phyloP scores from a whole-genome alignment of 2,329 filamentous ascomycete species.

The Aspergillus sp. region DNA sequence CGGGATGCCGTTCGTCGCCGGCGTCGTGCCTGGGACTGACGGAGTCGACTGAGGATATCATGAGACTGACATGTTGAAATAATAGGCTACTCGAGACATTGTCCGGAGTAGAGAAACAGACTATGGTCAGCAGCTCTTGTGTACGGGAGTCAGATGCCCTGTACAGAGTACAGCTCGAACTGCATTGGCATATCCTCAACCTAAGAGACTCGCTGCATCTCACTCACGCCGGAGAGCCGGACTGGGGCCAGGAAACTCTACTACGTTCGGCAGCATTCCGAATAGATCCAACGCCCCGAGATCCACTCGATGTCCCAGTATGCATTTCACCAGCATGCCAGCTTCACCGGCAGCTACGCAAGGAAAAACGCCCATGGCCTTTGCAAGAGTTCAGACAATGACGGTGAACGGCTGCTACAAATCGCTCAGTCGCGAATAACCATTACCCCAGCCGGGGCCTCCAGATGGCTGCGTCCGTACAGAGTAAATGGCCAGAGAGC shows the following conservation, averaged over 20 bases:
- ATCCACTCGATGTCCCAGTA: not conserved
- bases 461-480: too few relatives aligned
- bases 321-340: not conserved
- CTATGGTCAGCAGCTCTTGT: too few relatives aligned
- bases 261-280: not conserved
- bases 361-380: not conserved
- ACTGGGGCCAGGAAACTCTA: not conserved
- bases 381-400: not conserved
- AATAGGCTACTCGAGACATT: too few relatives aligned
- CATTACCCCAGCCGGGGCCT: not conserved
- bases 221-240: not conserved
- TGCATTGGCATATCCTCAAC: not conserved
- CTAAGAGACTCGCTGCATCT: not conserved
- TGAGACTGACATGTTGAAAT: too few relatives aligned
- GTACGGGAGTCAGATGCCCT: too few relatives aligned
- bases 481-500: not conserved
- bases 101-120: too few relatives aligned
- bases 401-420: not conserved
- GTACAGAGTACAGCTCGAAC: not conserved
- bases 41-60: too few relatives aligned
- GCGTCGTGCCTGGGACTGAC: too few relatives aligned
- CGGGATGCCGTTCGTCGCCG: not conserved
- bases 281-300: not conserved
- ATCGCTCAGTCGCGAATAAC: not conserved
- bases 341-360: not conserved